Evolutionary conservation across 1,139 yeast genomes (phyloP).

Genomic region (Blastobotrys serpentis): DNA sequence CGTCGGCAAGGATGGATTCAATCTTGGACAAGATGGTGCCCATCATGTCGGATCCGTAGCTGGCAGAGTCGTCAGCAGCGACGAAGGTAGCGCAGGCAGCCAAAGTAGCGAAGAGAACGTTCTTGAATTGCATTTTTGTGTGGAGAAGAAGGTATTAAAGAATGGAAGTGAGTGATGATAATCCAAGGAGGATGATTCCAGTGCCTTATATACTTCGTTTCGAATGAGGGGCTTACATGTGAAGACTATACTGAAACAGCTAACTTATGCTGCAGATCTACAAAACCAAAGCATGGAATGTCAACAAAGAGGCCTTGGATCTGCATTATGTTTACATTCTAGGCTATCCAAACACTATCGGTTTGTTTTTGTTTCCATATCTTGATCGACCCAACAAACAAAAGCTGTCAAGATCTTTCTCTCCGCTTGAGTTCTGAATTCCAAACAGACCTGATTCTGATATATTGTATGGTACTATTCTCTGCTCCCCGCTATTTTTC

Average conservation of each 20-base stretch:
- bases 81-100: slow-evolving; percentile 3
- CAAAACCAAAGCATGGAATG: neutral
- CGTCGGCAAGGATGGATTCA: neutral
- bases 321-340: too few species aligned
- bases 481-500: slow-evolving; percentile 2
- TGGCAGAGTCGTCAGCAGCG: slow-evolving; percentile 2
- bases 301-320: neutral
- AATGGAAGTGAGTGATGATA: neutral
- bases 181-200: neutral
- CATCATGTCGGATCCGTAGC: neutral
- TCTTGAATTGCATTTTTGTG: slow-evolving; percentile 8
- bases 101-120: slow-evolving; percentile 5
- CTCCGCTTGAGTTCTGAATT: too few species aligned
- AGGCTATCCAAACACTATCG: too few species aligned
- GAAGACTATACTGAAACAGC: slow-evolving; percentile 4
- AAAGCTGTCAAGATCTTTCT: too few species aligned
- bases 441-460: too few species aligned
- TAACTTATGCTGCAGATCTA: neutral
- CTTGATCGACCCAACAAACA: neutral
- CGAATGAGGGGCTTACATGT: slow-evolving; percentile 3
- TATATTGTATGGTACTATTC: too few species aligned
- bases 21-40: slow-evolving; percentile 1
- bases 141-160: neutral
- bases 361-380: too few species aligned
- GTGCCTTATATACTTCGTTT: slow-evolving; percentile 1